Evolutionary conservation across 495 filamentous ascomycete genomes (phyloP).

Genomic region (Paragyromitra xinjiangensis): DNA sequence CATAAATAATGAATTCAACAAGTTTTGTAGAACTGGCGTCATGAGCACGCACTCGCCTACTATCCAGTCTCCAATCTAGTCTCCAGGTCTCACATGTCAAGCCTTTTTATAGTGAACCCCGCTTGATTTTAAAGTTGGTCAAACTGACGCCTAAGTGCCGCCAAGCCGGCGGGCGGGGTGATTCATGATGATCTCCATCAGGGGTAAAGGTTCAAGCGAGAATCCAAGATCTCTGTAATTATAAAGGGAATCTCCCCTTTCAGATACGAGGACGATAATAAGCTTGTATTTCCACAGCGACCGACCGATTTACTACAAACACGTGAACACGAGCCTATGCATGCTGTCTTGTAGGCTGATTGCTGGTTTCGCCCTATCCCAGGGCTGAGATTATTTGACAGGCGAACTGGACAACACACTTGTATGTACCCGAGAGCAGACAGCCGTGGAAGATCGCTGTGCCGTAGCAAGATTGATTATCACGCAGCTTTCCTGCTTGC

Average conservation of each 20-base stretch:
- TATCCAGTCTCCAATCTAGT: neutral
- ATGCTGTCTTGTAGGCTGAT: neutral
- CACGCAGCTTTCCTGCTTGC: neutral
- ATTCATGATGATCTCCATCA: conserved; percentile 9
- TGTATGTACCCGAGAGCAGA: neutral
- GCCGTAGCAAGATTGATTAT: neutral
- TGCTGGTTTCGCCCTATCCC: conserved; percentile 4
- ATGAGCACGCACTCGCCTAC: conserved; percentile 33
- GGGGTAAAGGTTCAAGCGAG: conserved; percentile 3
- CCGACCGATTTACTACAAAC: neutral
- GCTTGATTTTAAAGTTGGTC: conserved; percentile 3
- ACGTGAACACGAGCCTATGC: neutral
- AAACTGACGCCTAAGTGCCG: neutral
- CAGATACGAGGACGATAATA: neutral
- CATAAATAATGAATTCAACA: neutral
- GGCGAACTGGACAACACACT: conserved; percentile 16
- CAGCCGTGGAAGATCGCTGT: conserved; percentile 18
- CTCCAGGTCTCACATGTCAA: conserved; percentile 19
- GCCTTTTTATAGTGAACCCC: conserved; percentile 7
- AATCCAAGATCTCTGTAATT: neutral
- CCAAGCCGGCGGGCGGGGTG: conserved; percentile 5
- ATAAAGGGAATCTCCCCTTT: neutral
- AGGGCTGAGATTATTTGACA: conserved; percentile 1
- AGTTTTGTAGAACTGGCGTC: neutral
- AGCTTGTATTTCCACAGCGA: neutral